These are phyloP conservation scores for Trichoderma sp. DNA, from an alignment of 2,329 filamentous ascomycete genomes.

Conservation along the genomic window DNA sequence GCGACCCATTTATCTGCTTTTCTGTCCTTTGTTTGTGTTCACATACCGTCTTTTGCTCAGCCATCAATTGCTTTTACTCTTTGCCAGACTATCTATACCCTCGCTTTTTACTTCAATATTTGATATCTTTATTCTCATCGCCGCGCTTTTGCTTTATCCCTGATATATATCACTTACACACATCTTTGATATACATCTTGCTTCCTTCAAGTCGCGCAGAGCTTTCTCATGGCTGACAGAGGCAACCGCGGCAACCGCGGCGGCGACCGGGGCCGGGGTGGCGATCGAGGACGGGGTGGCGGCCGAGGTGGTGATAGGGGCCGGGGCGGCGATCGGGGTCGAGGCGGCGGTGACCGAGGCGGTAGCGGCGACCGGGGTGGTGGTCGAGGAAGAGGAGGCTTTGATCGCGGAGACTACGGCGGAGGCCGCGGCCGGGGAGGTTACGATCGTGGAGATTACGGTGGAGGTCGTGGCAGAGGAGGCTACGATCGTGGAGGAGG, in stretches of 20 bases:
- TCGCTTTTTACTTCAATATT: background rate
- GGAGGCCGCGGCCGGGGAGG: constrained; percentile 15
- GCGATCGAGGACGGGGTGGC: constrained; percentile 24
- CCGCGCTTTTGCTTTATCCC: background rate
- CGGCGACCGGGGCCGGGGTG: constrained; percentile 17
- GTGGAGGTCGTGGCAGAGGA: constrained; percentile 22
- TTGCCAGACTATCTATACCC: background rate
- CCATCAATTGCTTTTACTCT: background rate
- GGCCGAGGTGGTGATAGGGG: constrained; percentile 24
- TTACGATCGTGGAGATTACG: constrained; percentile 27
- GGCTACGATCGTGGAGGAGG: constrained; percentile 26
- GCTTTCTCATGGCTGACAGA: constrained; percentile 21
- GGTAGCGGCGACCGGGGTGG: constrained; percentile 30
- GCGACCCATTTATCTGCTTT: background rate
- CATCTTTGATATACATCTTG: background rate
- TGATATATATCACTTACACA: background rate
- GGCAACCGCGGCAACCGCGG: constrained; percentile 25
- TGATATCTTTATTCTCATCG: background rate
- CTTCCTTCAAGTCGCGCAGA: background rate
- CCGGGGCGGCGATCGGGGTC: constrained; percentile 7
- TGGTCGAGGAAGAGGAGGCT: constrained; percentile 9
- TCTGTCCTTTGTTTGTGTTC: background rate
- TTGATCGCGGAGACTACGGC: constrained; percentile 22
- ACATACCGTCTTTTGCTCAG: background rate
- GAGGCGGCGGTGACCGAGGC: constrained; percentile 5